Evolutionary conservation across 2,329 filamentous ascomycete genomes (phyloP).

Genomic region (Bipolaris oryzae): DNA sequence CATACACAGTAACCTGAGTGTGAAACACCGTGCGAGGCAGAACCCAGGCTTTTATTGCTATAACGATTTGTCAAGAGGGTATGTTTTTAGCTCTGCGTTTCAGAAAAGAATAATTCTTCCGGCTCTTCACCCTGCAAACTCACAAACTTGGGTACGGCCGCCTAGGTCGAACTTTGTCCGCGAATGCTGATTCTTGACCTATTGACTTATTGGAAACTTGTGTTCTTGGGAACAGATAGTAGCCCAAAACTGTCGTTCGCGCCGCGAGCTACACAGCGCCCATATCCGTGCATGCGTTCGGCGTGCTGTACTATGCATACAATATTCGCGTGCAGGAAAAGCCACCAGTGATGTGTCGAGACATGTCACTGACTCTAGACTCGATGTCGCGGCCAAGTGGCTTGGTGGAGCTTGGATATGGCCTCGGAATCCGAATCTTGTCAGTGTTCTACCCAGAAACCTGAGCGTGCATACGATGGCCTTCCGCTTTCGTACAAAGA

Average conservation of each 20-base stretch:
- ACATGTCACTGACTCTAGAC: background rate
- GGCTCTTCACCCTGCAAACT: too few relatives aligned
- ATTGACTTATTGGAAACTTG: background rate
- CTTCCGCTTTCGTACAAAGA: background rate
- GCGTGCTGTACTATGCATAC: conserved; percentile 9
- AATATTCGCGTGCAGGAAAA: conserved; percentile 4
- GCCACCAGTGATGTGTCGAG: background rate
- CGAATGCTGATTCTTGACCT: background rate
- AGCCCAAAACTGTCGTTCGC: background rate
- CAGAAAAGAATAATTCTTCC: too few relatives aligned
- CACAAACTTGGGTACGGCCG: too few relatives aligned
- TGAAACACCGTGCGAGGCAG: background rate
- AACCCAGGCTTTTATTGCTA: too few relatives aligned
- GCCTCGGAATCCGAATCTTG: background rate
- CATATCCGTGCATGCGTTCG: conserved; percentile 2
- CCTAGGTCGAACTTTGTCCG: too few relatives aligned
- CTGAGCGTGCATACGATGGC: background rate
- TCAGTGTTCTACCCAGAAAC: background rate
- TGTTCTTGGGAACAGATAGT: background rate
- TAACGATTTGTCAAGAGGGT: too few relatives aligned
- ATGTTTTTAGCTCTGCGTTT: too few relatives aligned
- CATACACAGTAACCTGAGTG: background rate
- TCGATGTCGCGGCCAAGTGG: background rate
- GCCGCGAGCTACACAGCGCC: background rate
- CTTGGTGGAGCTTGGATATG: background rate